These are phyloP conservation scores for Capronia americana DNA, from an alignment of 2,329 filamentous ascomycete genomes.

Conservation along the genomic window DNA sequence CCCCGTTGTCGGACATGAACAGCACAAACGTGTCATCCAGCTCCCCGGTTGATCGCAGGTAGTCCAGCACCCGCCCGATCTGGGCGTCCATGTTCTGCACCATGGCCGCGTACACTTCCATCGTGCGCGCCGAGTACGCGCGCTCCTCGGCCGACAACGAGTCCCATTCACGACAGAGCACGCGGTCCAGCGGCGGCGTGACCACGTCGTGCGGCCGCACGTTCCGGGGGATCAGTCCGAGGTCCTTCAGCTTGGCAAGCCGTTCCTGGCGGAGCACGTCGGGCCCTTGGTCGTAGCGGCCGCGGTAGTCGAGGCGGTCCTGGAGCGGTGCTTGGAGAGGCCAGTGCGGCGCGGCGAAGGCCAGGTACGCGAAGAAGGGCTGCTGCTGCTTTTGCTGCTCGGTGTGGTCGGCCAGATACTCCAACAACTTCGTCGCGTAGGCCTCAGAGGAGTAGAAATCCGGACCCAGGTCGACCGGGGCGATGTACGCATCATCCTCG, in stretches of 20 bases:
- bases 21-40: conserved; percentile 47
- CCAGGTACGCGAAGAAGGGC: conserved; percentile 40
- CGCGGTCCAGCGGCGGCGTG: not conserved
- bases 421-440: not conserved
- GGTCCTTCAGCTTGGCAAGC: not conserved
- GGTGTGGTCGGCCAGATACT: not conserved
- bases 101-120: conserved; percentile 48
- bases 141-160: conserved; percentile 6
- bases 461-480: not conserved
- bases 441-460: not conserved
- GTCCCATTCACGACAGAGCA: conserved; percentile 6
- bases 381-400: not conserved
- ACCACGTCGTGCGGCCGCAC: not conserved
- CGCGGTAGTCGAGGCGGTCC: conserved; percentile 63
- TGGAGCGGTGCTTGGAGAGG: conserved; percentile 65
- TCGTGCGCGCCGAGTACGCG: conserved; percentile 30
- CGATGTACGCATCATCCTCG: not conserved
- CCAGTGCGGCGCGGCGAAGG: conserved; percentile 69
- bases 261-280: conserved; percentile 47
- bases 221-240: not conserved
- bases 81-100: conserved; percentile 44
- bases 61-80: conserved; percentile 44
- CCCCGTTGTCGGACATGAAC: conserved; percentile 49
- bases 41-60: conserved; percentile 42
- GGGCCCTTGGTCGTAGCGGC: conserved; percentile 67